Evolutionary conservation across 2,329 filamentous ascomycete species (phyloP).

Genomic region (Nothophoma quercina): DNA sequence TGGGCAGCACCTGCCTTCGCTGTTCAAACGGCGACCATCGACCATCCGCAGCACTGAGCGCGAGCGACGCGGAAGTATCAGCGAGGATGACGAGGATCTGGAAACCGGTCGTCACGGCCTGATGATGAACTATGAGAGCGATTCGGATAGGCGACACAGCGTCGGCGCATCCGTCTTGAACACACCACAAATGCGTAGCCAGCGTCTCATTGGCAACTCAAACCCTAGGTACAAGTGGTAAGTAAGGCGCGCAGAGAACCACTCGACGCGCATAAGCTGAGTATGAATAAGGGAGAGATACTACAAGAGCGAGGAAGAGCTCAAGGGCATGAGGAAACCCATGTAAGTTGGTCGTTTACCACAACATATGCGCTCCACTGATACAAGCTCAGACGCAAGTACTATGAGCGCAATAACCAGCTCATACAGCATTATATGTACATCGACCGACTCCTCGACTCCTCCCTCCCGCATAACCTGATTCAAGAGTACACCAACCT

Average conservation of each 20-base stretch:
- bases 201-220: constrained; percentile 86
- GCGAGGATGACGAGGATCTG: constrained; percentile 43
- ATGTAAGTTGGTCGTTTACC: constrained; percentile 57
- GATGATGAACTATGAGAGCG: constrained; percentile 44
- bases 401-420: constrained; percentile 89
- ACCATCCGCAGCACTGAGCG: constrained; percentile 37
- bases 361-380: neutral
- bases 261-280: neutral
- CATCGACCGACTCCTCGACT: constrained; percentile 89
- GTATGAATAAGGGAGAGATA: constrained; percentile 69
- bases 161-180: constrained; percentile 54
- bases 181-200: constrained; percentile 76
- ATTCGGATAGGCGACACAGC: constrained; percentile 51
- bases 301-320: constrained; percentile 80
- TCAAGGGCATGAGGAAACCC: constrained; percentile 74
- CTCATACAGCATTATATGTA: constrained; percentile 92
- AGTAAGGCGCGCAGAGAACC: neutral
- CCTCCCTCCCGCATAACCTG: constrained; percentile 87
- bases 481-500: constrained; percentile 86
- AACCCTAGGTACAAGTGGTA: constrained; percentile 85
- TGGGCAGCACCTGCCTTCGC: constrained; percentile 53
- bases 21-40: constrained; percentile 42
- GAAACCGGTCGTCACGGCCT: constrained; percentile 38
- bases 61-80: constrained; percentile 40
- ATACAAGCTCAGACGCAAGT: constrained; percentile 66